A percentile compares a stretch with the other conserved stretches of the same genome.
These are phyloP conservation scores for Microstroma glucosiphilum DNA, from an alignment of 1,284 basidiomycete genomes.

Conservation along the genomic window DNA sequence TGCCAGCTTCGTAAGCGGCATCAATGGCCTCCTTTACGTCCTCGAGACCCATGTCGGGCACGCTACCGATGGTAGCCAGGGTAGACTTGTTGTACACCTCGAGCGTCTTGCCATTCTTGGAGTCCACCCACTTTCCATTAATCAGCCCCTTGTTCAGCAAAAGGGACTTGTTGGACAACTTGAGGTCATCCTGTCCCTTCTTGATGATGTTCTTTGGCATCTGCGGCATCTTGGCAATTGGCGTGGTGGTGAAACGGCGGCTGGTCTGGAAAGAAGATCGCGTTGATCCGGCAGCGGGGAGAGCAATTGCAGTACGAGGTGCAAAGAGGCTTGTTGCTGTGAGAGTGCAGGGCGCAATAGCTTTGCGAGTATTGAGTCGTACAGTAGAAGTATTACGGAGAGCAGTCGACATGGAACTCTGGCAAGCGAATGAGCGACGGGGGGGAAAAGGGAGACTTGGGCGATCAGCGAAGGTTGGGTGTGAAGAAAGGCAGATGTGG, in stretches of 20 bases:
- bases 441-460: too few relatives aligned
- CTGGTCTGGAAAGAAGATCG: neutral
- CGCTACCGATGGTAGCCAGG: slow-evolving; percentile 33
- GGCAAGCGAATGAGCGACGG: too few relatives aligned
- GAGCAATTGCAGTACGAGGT: neutral
- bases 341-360: neutral
- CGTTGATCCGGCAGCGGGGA: neutral
- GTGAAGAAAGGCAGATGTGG: too few relatives aligned
- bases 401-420: too few relatives aligned
- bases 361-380: neutral
- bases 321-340: neutral
- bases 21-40: slow-evolving; percentile 43
- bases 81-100: slow-evolving; percentile 49
- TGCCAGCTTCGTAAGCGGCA: slow-evolving; percentile 37
- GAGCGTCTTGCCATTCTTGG: slow-evolving; percentile 31
- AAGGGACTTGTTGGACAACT: slow-evolving; percentile 35
- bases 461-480: too few relatives aligned
- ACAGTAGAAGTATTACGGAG: too few relatives aligned
- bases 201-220: slow-evolving; percentile 47
- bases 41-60: slow-evolving; percentile 38
- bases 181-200: slow-evolving; percentile 40
- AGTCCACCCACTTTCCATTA: slow-evolving; percentile 41
- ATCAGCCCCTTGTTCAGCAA: slow-evolving; percentile 38
- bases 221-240: slow-evolving; percentile 30
- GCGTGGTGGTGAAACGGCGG: slow-evolving; percentile 6